These are phyloP conservation scores for Trichoderma cornu-damae DNA, from an alignment of 2,329 filamentous ascomycete species.

Conservation along the genomic window DNA sequence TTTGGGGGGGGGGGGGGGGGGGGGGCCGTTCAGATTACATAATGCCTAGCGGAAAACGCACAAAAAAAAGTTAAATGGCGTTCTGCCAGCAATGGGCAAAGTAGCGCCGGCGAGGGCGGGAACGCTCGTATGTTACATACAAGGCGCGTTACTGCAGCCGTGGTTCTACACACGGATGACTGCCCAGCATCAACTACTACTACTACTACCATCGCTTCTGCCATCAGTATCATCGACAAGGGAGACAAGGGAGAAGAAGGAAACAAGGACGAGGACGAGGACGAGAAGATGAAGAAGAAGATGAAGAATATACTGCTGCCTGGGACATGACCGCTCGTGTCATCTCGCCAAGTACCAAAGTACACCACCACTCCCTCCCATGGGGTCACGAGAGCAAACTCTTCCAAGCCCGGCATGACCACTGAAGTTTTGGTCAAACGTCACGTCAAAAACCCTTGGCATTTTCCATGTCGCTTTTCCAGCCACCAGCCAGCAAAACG, in stretches of 20 bases:
- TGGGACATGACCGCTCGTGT: slow-evolving; percentile 5
- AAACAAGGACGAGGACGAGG: no score
- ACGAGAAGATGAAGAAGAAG: neutral
- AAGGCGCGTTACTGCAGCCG: neutral
- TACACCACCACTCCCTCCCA: neutral
- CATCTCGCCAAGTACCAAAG: neutral
- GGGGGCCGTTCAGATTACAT: slow-evolving; percentile 1
- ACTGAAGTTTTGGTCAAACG: neutral
- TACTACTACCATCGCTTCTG: neutral
- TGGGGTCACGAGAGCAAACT: neutral
- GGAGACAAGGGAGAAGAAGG: no score
- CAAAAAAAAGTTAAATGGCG: neutral
- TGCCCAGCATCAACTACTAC: no score
- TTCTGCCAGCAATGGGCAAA: slow-evolving; percentile 4
- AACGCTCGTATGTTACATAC: slow-evolving; percentile 14
- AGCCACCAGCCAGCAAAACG: neutral
- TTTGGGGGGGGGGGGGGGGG: no score
- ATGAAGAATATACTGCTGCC: slow-evolving; percentile 9
- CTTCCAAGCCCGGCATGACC: neutral
- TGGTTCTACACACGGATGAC: neutral
- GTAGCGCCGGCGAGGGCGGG: slow-evolving; percentile 15
- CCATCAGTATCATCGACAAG: no score
- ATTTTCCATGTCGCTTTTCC: neutral
- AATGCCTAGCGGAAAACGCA: neutral
- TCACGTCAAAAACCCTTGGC: neutral